Conservation (phyloP, 768 basidiomycete species). For the Boletus rufocinnamomeus region DNA sequence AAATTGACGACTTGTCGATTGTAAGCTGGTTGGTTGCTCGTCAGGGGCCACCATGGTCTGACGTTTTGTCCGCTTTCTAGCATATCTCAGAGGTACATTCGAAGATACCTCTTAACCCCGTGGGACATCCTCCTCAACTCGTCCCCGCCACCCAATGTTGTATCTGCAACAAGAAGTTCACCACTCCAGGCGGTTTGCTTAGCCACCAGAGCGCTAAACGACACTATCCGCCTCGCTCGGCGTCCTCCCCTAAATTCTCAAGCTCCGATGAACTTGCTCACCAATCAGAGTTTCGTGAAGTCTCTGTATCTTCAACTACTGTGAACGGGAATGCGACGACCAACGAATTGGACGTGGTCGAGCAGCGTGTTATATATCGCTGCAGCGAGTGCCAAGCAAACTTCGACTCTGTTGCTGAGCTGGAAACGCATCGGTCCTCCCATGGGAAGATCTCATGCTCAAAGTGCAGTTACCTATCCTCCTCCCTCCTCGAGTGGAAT, state of each 20-base stretch:
- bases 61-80: constrained; percentile 14
- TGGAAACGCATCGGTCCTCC: constrained; percentile 24
- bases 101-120: constrained; percentile 1
- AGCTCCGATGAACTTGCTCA: constrained; percentile 3
- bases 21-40: constrained; percentile 12
- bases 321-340: neutral
- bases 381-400: constrained; percentile 23
- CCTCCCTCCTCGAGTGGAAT: constrained; percentile 33
- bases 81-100: constrained; percentile 26
- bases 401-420: constrained; percentile 19
- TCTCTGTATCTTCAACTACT: constrained; percentile 1
- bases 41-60: constrained; percentile 1
- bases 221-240: constrained; percentile 19
- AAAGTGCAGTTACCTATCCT: constrained; percentile 23
- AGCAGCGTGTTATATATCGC: constrained; percentile 11
- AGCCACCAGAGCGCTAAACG: constrained; percentile 27
- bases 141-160: constrained; percentile 21
- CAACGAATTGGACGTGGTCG: constrained; percentile 1
- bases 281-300: constrained; percentile 6
- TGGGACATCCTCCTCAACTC: constrained; percentile 1
- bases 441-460: constrained; percentile 28
- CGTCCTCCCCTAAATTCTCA: constrained; percentile 4
- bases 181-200: constrained; percentile 18
- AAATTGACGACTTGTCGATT: constrained; percentile 18
- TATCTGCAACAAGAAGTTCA: constrained; percentile 30